Evolutionary conservation across 2,329 filamentous ascomycete species (phyloP), one percentile per base, ranked within the genome.

Genomic region (Sporothrix luriei): DNA sequence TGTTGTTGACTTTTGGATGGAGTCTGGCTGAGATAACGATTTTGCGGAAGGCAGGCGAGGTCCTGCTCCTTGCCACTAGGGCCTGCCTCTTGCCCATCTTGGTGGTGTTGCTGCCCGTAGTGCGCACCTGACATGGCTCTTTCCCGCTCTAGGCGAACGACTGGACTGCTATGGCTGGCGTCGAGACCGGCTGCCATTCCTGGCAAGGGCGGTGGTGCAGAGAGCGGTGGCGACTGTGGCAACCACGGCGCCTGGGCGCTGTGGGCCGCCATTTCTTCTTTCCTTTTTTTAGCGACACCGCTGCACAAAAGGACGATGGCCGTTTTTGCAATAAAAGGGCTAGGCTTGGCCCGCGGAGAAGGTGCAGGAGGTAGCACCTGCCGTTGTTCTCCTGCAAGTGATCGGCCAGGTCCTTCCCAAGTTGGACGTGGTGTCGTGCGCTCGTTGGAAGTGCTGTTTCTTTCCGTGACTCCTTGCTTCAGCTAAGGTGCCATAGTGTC

Each of bases 321-420:
- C 13, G 57, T 16, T 57, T 4, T 61, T 62, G 38, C 38, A 21
- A 38, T 29, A 61, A 40, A 59, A 46, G 9, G 57, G 57, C n/a
- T n/a, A n/a, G n/a, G n/a, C n/a, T 38, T 40, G 16, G 13, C 24
- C 33, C n/a, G 55, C 55, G 33, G n/a, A 33, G 55, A 13, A 33
- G 33, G 33, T 2, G 33, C 33, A 33, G 9, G 33, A 7, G 33
- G 9, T 7, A 33, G n/a, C 19, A 14, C 24, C 33, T 54, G 48
- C 49, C 51, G 26, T n/a, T 24, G 16, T 11, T 43, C 33, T 55
- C 26, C 24, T 38, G 49, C 21, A 55, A 29, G 11, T 9, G 65
- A 67, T 67, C 65, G 48, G 16, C 46, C 48, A 38, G 48, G 51
- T 66, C 48, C 61, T 65, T 49, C 61, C 61, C 62, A 52, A 66